Percentiles rank a stretch among this genome's conserved stretches.
phyloP scores from a whole-genome alignment of 306 rosid species.

The Crotalaria pallida region DNA sequence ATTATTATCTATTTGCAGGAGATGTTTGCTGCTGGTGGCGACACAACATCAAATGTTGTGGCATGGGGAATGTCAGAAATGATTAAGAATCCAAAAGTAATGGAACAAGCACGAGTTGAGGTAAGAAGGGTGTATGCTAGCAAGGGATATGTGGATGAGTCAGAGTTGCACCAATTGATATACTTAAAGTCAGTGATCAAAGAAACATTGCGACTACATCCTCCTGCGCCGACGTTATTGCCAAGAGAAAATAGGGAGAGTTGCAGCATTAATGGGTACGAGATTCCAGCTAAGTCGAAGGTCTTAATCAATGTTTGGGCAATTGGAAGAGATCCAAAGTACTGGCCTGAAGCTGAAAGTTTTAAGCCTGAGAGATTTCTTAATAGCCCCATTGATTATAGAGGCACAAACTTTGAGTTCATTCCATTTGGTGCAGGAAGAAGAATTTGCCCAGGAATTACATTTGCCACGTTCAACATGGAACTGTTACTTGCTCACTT shows the following conservation, averaged over 20 bases:
- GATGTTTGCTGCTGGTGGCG: conserved; percentile 29
- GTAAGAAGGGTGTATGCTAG: conserved; percentile 23
- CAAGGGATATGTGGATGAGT: conserved; percentile 10
- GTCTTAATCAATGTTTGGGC: conserved; percentile 22
- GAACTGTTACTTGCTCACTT: conserved; percentile 15
- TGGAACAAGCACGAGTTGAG: conserved; percentile 34
- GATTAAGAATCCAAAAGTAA: conserved; percentile 29
- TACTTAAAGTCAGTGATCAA: conserved; percentile 24
- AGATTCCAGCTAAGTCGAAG: neutral
- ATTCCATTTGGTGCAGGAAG: conserved; percentile 27
- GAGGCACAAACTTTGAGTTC: conserved; percentile 21
- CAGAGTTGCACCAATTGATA: conserved; percentile 1
- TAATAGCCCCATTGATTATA: conserved; percentile 8
- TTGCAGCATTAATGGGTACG: conserved; percentile 17
- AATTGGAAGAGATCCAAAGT: conserved; percentile 23
- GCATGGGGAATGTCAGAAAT: conserved; percentile 42
- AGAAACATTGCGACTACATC: conserved; percentile 30
- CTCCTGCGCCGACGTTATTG: conserved; percentile 7
- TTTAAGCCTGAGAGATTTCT: too few species aligned
- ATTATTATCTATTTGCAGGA: conserved; percentile 21
- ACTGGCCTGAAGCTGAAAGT: conserved; percentile 28
- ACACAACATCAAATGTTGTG: conserved; percentile 24
- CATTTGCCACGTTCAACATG: conserved; percentile 21
- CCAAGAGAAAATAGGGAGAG: conserved; percentile 21
- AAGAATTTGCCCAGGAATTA: conserved; percentile 27